Conservation (phyloP, 179 eudicot species). For the Gypsophila paniculata region DNA sequence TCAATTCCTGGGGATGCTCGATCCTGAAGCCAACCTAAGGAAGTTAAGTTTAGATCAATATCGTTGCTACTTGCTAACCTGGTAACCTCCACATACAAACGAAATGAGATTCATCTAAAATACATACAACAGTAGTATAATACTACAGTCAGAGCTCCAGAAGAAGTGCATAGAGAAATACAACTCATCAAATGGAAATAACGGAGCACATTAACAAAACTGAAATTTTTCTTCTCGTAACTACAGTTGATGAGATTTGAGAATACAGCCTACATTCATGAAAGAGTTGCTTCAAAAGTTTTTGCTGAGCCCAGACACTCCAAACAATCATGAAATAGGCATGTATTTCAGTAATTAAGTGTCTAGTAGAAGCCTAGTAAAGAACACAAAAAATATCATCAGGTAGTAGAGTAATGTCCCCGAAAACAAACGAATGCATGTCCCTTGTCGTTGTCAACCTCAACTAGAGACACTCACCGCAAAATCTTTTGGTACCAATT, state of each 20-base stretch:
- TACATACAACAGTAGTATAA: conserved; percentile 7
- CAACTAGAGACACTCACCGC: conserved; percentile 52
- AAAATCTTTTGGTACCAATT: conserved; percentile 78
- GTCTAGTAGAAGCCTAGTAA: background rate
- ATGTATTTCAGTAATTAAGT: background rate
- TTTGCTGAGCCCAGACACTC: background rate
- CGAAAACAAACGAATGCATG: background rate
- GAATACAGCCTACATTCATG: background rate
- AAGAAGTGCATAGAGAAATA: background rate
- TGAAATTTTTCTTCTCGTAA: background rate
- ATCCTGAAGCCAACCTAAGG: conserved; percentile 77
- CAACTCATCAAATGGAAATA: background rate
- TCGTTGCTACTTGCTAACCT: conserved; percentile 5
- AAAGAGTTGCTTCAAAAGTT: conserved; percentile 1
- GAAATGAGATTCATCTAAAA: background rate
- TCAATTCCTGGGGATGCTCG: conserved; percentile 92
- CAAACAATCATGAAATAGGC: background rate
- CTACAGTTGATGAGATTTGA: too few relatives aligned
- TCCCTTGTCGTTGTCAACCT: too few relatives aligned
- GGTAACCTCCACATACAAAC: background rate
- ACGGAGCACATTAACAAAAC: background rate
- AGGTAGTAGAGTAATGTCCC: background rate
- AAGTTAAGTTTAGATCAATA: conserved; percentile 13
- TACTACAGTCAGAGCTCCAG: background rate
- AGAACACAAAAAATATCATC: background rate